phyloP scores from a whole-genome alignment of 2,329 filamentous ascomycete species.

The Setomelanomma holmii region DNA sequence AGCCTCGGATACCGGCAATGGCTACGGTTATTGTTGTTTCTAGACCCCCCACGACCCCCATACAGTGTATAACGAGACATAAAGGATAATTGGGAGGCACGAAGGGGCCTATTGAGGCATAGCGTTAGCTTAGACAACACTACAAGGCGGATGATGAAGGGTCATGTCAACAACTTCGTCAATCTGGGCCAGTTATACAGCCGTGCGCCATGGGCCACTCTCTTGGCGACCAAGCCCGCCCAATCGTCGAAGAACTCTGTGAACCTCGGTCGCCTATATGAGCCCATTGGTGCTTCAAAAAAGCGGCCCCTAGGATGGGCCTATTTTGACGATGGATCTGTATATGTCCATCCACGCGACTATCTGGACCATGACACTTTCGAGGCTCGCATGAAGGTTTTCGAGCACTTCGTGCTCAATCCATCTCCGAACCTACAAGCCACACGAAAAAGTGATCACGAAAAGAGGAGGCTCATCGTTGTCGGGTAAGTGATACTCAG shows the following conservation, averaged over 20 bases:
- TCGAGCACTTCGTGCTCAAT: conserved; percentile 13
- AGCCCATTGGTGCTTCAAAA: not conserved
- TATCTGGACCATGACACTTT: conserved; percentile 19
- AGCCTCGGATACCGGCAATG: not conserved
- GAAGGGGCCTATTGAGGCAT: too few relatives aligned
- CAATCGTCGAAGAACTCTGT: conserved; percentile 11
- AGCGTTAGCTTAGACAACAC: not conserved
- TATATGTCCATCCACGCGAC: conserved; percentile 15
- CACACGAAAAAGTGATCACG: conserved; percentile 2
- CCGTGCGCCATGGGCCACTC: not conserved
- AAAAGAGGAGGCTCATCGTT: conserved; percentile 15
- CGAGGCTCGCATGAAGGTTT: conserved; percentile 23
- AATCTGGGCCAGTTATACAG: conserved; percentile 21
- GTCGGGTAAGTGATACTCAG: conserved; percentile 12
- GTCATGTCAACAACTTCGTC: conserved; percentile 16
- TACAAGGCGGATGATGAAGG: conserved; percentile 4
- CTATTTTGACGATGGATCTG: conserved; percentile 33
- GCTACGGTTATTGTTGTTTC: not conserved
- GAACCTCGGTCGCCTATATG: conserved; percentile 23
- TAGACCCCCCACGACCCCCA: not conserved
- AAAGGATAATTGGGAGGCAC: not conserved
- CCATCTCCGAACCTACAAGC: conserved; percentile 16
- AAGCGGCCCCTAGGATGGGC: conserved; percentile 18
- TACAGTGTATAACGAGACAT: not conserved
- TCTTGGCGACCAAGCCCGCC: not conserved